Evolutionary conservation across 106 monocot genomes (phyloP).

Genomic region (Dioscorea dumetorum): DNA sequence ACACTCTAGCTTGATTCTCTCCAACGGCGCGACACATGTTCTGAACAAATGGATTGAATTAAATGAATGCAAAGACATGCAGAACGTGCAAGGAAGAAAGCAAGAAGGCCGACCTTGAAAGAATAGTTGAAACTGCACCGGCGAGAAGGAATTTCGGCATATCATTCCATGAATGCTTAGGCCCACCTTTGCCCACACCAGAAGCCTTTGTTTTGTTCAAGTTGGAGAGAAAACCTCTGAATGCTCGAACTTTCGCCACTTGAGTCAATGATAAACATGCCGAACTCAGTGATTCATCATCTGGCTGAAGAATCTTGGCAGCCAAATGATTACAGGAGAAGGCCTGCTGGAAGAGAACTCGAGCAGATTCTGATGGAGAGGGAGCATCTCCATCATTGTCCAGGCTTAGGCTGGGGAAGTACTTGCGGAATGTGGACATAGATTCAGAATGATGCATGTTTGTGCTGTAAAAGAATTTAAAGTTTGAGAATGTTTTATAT

Average conservation of each 20-base stretch:
- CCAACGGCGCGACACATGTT: constrained; percentile 51
- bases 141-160: constrained; percentile 37
- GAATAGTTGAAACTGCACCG: constrained; percentile 31
- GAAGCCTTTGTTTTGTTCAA: no score
- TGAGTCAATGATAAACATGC: no score
- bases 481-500: not conserved
- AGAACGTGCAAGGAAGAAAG: not conserved
- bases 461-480: not conserved
- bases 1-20: constrained; percentile 62
- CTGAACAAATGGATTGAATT: constrained; percentile 11
- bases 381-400: not conserved
- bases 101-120: constrained; percentile 19
- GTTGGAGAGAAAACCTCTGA: not conserved
- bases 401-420: constrained; percentile 21
- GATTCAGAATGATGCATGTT: constrained; percentile 5
- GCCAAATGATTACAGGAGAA: constrained; percentile 13
- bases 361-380: not conserved
- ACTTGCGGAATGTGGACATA: constrained; percentile 16
- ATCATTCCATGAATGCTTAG: constrained; percentile 24
- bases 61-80: no score
- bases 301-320: constrained; percentile 12
- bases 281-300: not conserved
- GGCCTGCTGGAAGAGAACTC: constrained; percentile 6
- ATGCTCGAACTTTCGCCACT: not conserved
- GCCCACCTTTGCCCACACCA: no score